Percentiles rank a stretch among this genome's conserved stretches.
phyloP scores from a whole-genome alignment of 371 early-diverging fungal species.

The Apophysomyces sp. region DNA sequence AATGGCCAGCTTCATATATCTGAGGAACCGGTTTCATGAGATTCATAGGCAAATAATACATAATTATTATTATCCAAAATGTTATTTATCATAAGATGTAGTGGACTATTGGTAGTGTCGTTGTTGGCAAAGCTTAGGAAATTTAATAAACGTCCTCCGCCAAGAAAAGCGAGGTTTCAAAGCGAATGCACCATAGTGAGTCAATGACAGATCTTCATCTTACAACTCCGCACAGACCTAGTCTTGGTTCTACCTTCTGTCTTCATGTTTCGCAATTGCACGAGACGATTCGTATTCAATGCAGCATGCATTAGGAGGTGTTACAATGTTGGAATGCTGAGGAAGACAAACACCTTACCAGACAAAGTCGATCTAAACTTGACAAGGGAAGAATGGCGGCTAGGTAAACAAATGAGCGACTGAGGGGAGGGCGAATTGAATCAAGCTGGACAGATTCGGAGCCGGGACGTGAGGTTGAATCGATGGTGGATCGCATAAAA shows the following conservation, averaged over 20 bases:
- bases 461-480: neutral
- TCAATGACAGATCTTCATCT: neutral
- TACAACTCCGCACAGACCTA: neutral
- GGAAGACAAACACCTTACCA: conserved; percentile 13
- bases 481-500: conserved; percentile 19
- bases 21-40: too few relatives aligned
- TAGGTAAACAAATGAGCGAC: conserved; percentile 8
- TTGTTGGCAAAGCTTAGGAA: too few relatives aligned
- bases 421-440: neutral
- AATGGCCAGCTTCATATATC: too few relatives aligned
- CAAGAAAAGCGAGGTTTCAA: too few relatives aligned
- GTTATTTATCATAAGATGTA: too few relatives aligned
- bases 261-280: neutral
- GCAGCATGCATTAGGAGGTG: neutral
- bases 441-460: conserved; percentile 3
- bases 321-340: neutral
- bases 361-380: conserved; percentile 19
- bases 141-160: too few relatives aligned
- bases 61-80: too few relatives aligned
- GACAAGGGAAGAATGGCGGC: conserved; percentile 16
- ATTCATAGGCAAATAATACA: too few relatives aligned
- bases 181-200: too few relatives aligned
- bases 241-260: neutral
- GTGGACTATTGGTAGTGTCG: too few relatives aligned
- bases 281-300: neutral